phyloP scores from a whole-genome alignment of 1,284 basidiomycete species.

The Ceratobasidium papillatum region DNA sequence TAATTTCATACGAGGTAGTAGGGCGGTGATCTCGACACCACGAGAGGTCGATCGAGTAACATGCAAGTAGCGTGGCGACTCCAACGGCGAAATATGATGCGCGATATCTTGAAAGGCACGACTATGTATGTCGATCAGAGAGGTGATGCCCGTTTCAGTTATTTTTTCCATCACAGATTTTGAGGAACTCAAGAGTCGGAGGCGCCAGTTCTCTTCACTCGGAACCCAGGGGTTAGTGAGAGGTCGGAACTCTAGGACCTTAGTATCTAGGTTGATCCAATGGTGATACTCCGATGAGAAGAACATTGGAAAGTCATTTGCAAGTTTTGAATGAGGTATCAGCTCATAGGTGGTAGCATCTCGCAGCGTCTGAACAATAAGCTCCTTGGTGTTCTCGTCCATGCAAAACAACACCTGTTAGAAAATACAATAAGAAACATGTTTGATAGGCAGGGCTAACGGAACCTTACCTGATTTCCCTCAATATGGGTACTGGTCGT shows the following conservation, averaged over 20 bases:
- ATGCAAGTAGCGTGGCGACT: constrained; percentile 18
- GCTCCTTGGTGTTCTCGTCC: background rate
- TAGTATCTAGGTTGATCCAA: constrained; percentile 20
- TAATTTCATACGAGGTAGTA: constrained; percentile 44
- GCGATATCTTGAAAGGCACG: background rate
- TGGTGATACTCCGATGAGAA: constrained; percentile 29
- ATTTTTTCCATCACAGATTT: background rate
- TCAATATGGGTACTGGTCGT: constrained; percentile 49
- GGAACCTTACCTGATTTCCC: constrained; percentile 47
- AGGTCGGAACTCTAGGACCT: constrained; percentile 11
- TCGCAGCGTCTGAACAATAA: background rate
- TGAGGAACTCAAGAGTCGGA: background rate
- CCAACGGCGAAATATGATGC: constrained; percentile 10
- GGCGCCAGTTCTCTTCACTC: background rate
- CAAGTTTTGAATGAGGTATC: constrained; percentile 6
- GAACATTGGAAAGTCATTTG: constrained; percentile 20
- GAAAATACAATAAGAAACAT: background rate
- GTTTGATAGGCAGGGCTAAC: background rate
- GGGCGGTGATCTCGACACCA: background rate
- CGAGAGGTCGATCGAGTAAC: background rate
- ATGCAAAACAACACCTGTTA: constrained; percentile 8
- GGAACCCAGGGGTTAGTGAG: constrained; percentile 20
- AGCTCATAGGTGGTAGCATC: constrained; percentile 13
- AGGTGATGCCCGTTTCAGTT: background rate
- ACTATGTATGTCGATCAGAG: constrained; percentile 4